A percentile compares a stretch with the other conserved stretches of the same genome.
Evolutionary conservation across 805 yeast genomes (phyloP).

Genomic region (Starmerella asiatica): DNA sequence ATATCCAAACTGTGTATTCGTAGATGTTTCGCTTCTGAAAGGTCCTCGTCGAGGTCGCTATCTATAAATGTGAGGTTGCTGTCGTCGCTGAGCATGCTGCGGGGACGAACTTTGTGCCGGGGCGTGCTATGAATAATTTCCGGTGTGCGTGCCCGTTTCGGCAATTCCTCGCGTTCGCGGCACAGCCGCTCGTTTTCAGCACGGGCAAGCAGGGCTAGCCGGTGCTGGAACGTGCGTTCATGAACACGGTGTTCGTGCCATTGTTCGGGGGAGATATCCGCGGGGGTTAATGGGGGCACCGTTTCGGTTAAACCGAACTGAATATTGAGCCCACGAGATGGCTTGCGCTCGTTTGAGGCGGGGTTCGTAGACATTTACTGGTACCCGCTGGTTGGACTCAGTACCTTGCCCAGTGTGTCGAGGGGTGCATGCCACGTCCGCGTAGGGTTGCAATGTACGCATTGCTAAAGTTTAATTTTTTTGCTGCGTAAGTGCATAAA

Average conservation of each 20-base stretch:
- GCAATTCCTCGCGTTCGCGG: not conserved
- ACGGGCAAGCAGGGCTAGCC: conserved; percentile 22
- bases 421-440: too few species aligned
- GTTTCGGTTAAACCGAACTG: conserved; percentile 5
- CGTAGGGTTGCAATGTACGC: too few species aligned
- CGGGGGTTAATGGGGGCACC: conserved; percentile 2
- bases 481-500: too few species aligned
- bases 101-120: not conserved
- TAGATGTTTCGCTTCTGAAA: too few species aligned
- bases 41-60: conserved; percentile 2
- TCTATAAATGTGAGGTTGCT: conserved; percentile 8
- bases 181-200: conserved; percentile 20
- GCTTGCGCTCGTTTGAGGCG: too few species aligned
- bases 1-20: not conserved
- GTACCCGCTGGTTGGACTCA: too few species aligned
- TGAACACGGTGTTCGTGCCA: too few species aligned
- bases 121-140: not conserved
- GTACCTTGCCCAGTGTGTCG: too few species aligned
- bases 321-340: conserved; percentile 10
- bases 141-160: not conserved
- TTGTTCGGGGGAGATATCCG: too few species aligned
- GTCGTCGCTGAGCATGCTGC: conserved; percentile 3
- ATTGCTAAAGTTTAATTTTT: not conserved
- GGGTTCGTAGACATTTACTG: too few species aligned
- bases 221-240: conserved; percentile 21